Evolutionary conservation across 495 filamentous ascomycete genomes (phyloP).

Genomic region (Neohortaea acidophila): DNA sequence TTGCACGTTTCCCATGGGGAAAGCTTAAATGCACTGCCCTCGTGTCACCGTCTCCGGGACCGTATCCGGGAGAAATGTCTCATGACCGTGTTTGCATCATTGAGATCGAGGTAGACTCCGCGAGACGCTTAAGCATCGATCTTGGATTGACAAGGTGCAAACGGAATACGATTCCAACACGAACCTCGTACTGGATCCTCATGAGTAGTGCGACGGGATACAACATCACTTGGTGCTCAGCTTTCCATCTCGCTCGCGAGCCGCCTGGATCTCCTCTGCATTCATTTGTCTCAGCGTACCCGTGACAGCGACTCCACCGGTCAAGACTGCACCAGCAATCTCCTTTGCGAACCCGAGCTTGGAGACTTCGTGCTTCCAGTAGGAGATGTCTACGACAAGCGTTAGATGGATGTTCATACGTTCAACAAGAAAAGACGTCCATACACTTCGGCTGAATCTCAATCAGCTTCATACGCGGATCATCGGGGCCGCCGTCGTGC

Average conservation of each 20-base stretch:
- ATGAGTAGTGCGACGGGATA: too few relatives aligned
- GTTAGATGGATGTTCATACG: too few relatives aligned
- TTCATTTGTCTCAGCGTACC: conserved; percentile 21
- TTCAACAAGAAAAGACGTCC: background rate
- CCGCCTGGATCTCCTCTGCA: conserved; percentile 20
- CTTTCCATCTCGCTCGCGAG: conserved; percentile 8
- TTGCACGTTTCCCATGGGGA: too few relatives aligned
- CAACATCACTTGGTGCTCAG: conserved; percentile 12
- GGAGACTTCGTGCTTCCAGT: conserved; percentile 21
- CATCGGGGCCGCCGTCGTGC: conserved; percentile 27
- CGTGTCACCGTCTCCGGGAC: too few relatives aligned
- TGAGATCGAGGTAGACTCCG: too few relatives aligned
- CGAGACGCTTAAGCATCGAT: too few relatives aligned
- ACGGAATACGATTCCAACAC: too few relatives aligned
- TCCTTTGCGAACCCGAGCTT: conserved; percentile 21
- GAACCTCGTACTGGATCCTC: conserved; percentile 25
- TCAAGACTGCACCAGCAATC: conserved; percentile 17
- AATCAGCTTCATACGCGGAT: conserved; percentile 29
- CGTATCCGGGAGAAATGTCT: too few relatives aligned
- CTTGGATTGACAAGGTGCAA: too few relatives aligned
- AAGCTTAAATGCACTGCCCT: too few relatives aligned
- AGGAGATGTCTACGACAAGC: conserved; percentile 16
- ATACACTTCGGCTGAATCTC: conserved; percentile 24
- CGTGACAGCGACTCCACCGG: conserved; percentile 22
- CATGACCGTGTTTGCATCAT: too few relatives aligned